These are phyloP conservation scores for Catharanthus roseus DNA, from an alignment of 257 asterid species.

Conservation along the genomic window DNA sequence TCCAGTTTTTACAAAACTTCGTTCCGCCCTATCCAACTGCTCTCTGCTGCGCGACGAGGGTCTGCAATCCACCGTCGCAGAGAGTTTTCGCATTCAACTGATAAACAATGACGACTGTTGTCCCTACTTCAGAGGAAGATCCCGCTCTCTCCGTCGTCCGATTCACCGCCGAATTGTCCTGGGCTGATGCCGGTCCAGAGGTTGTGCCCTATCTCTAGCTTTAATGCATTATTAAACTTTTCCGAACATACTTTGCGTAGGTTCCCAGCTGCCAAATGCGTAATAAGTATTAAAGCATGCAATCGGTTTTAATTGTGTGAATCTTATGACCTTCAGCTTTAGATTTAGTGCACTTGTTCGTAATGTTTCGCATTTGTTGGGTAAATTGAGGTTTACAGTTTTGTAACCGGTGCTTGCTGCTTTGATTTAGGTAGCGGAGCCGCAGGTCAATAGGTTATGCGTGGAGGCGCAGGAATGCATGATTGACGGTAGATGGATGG, in stretches of 20 bases:
- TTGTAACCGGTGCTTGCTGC: too few species aligned
- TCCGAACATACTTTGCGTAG: not conserved
- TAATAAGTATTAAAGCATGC: not conserved
- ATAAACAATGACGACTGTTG: conserved; percentile 67
- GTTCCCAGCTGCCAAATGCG: not conserved
- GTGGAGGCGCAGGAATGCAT: conserved; percentile 79
- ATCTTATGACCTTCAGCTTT: not conserved
- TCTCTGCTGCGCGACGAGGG: conserved; percentile 6
- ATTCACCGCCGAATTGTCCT: conserved; percentile 72
- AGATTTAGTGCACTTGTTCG: not conserved
- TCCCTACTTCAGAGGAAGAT: conserved; percentile 90
- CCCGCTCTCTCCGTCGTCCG: conserved; percentile 76
- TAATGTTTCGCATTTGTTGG: not conserved
- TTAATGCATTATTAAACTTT: not conserved
- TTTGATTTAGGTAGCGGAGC: conserved; percentile 69
- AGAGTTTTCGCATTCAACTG: not conserved
- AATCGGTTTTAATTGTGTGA: not conserved
- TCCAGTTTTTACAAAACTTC: not conserved
- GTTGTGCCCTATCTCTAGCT: conserved; percentile 16
- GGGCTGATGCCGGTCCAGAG: conserved; percentile 95
- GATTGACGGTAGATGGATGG: conserved; percentile 66
- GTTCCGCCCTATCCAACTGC: not conserved
- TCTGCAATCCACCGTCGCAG: not conserved
- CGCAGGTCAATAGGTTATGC: conserved; percentile 63
- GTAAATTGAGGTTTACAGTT: too few species aligned